Conservation (phyloP, 208 protist species). For the Leishmania turanica region DNA sequence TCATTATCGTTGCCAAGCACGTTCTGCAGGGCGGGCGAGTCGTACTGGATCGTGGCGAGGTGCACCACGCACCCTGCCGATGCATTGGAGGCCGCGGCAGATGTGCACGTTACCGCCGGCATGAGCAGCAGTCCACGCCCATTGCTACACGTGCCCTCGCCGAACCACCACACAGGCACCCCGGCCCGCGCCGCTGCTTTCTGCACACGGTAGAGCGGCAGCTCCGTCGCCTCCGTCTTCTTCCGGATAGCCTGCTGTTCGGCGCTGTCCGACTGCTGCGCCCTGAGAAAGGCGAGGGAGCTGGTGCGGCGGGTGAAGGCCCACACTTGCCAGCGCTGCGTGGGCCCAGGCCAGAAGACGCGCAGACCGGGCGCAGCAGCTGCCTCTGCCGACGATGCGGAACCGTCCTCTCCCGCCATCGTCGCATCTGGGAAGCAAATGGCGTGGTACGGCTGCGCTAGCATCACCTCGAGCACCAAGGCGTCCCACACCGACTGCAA, state of each 20-base stretch:
- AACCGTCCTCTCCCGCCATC: neutral
- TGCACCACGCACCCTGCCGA: slow-evolving; percentile 31
- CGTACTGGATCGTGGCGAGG: slow-evolving; percentile 51
- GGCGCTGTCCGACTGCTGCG: slow-evolving; percentile 15
- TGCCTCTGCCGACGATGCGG: neutral
- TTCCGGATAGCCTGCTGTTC: slow-evolving; percentile 3
- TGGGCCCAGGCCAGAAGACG: slow-evolving; percentile 55
- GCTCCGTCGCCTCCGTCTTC: slow-evolving; percentile 13
- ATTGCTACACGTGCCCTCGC: slow-evolving; percentile 76
- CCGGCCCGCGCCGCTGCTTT: slow-evolving; percentile 30
- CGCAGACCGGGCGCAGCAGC: slow-evolving; percentile 17
- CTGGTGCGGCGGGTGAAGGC: slow-evolving; percentile 51
- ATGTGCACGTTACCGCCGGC: slow-evolving; percentile 8
- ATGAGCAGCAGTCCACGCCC: slow-evolving; percentile 67
- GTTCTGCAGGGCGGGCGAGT: slow-evolving; percentile 65
- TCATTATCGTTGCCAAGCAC: slow-evolving; percentile 41
- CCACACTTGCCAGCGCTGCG: slow-evolving; percentile 78
- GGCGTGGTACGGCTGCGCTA: slow-evolving; percentile 35
- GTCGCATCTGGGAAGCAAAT: slow-evolving; percentile 24
- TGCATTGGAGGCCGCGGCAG: neutral
- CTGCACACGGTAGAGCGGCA: slow-evolving; percentile 37
- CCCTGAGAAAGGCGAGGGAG: slow-evolving; percentile 28
- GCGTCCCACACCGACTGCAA: slow-evolving; percentile 77
- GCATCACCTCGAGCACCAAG: slow-evolving; percentile 62
- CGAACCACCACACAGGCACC: slow-evolving; percentile 64